Conservation (phyloP, 805 yeast genomes). For the Brettanomyces bruxellensis region DNA sequence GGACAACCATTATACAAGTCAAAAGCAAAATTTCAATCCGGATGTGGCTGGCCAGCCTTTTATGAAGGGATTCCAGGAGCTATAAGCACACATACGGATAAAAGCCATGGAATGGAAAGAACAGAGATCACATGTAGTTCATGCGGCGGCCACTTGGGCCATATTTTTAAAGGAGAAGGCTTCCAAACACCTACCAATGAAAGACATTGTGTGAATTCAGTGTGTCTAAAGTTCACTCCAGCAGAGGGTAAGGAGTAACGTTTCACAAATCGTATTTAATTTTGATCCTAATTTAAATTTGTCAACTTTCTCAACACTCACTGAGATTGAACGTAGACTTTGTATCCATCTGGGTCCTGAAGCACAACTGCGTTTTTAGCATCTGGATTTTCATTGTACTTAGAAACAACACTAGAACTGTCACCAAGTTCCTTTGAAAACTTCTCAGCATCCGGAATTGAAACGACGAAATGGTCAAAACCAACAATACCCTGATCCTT, state of each 20-base stretch:
- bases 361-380: slow-evolving; percentile 61
- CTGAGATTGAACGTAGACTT: slow-evolving; percentile 38
- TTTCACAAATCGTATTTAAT: too few species aligned
- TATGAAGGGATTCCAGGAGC: slow-evolving; percentile 84
- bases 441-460: slow-evolving; percentile 52
- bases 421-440: slow-evolving; percentile 41
- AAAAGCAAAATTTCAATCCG: slow-evolving; percentile 74
- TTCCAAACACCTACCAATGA: slow-evolving; percentile 77
- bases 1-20: slow-evolving; percentile 70
- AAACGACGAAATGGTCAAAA: slow-evolving; percentile 77
- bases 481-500: slow-evolving; percentile 53
- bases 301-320: background rate
- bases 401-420: slow-evolving; percentile 46
- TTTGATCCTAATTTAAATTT: too few species aligned
- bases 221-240: slow-evolving; percentile 54
- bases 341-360: slow-evolving; percentile 86
- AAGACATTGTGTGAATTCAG: slow-evolving; percentile 91
- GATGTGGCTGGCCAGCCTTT: slow-evolving; percentile 99
- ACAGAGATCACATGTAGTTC: slow-evolving; percentile 81
- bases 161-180: slow-evolving; percentile 91
- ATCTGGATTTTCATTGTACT: slow-evolving; percentile 42
- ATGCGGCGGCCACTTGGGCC: slow-evolving; percentile 96
- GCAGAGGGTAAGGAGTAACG: slow-evolving; percentile 1
- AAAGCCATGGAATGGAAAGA: slow-evolving; percentile 65
- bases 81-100: slow-evolving; percentile 52